phyloP scores from a whole-genome alignment of 2,329 filamentous ascomycete species.

The Penicillium verrucosum region DNA sequence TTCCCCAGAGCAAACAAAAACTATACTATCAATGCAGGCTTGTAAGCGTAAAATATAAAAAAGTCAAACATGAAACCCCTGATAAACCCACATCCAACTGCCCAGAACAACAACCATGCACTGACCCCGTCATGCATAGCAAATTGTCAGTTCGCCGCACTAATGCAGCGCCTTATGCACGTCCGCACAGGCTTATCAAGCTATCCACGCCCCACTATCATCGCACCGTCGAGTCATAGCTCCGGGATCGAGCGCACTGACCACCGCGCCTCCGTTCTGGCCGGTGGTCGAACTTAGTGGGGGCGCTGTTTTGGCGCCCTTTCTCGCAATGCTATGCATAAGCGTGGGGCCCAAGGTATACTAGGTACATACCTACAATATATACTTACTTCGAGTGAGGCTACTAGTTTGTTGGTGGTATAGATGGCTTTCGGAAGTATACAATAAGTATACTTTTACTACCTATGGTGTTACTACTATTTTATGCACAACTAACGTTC shows the following conservation, averaged over 20 bases:
- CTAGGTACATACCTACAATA: not conserved
- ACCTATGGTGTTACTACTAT: not conserved
- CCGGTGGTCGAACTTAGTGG: not conserved
- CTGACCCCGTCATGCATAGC: conserved; percentile 16
- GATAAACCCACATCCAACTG: conserved; percentile 1
- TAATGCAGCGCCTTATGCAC: conserved; percentile 20
- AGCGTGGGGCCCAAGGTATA: conserved; percentile 13
- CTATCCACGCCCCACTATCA: conserved; percentile 16
- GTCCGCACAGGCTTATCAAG: conserved; percentile 14
- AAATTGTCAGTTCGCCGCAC: conserved; percentile 26
- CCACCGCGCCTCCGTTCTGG: conserved; percentile 16
- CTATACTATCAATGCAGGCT: not conserved
- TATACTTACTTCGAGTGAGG: not conserved
- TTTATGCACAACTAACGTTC: not conserved
- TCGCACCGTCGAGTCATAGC: conserved; percentile 15
- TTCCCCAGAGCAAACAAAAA: not conserved
- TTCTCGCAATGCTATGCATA: conserved; percentile 23
- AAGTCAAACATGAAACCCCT: conserved; percentile 14
- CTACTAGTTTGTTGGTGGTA: not conserved
- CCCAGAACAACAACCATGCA: conserved; percentile 2
- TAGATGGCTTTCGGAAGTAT: not conserved
- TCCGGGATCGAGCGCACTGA: conserved; percentile 22
- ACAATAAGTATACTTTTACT: not conserved
- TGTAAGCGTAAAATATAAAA: not conserved
- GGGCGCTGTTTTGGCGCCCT: not conserved